Base-by-base conservation (phyloP, 2,329 filamentous ascomycete genomes). In the Xylariaceae sp. region DNA sequence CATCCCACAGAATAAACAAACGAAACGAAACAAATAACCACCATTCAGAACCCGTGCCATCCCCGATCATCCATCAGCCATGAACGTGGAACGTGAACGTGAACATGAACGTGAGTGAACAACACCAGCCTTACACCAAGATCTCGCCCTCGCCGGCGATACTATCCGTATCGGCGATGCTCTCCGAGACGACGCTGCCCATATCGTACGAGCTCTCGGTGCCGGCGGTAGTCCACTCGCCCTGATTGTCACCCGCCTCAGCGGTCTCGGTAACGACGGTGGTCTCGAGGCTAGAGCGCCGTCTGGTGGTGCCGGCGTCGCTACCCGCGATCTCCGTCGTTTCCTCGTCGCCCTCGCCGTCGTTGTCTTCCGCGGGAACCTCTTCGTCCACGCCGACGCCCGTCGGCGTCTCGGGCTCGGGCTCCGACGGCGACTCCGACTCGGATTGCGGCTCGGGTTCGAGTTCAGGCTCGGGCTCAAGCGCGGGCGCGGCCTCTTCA, bases 221-320 rank as follows among this genome's bases (percentile, higher is more conserved):
- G 23, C 23, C n/a, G n/a, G n/a, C n/a, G n/a, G n/a, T n/a, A n/a
- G n/a, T n/a, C n/a, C n/a, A n/a, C n/a, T n/a, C n/a, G n/a, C n/a
- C n/a, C n/a, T n/a, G n/a, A n/a, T n/a, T n/a, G n/a, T 67, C 66
- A n/a, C 75, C 75, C 50, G 74, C 72, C 46, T 75, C 73, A 52
- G 71, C 73, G 1, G 61, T 58, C n/a, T 67, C 67, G 40, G 76
- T 78, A 40, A 81, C 72, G 40, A 81, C 75, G 2, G 79, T 80
- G 6, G 78, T 81, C 41, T 77, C 79, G 10, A 75, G 70, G 61
- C 79, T 82, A 41, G 74, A 76, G 54, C 80, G 71, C 42, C 80
- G 71, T 42, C 81, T 73, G 54, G 81, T 69, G 5, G 79, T 83
- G 20, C 76, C 78, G 1, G 74, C 70, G 32, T 89, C 85, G 64